These are phyloP conservation scores for Monosporascus sp. DNA, from an alignment of 2,329 filamentous ascomycete genomes.

Conservation along the genomic window DNA sequence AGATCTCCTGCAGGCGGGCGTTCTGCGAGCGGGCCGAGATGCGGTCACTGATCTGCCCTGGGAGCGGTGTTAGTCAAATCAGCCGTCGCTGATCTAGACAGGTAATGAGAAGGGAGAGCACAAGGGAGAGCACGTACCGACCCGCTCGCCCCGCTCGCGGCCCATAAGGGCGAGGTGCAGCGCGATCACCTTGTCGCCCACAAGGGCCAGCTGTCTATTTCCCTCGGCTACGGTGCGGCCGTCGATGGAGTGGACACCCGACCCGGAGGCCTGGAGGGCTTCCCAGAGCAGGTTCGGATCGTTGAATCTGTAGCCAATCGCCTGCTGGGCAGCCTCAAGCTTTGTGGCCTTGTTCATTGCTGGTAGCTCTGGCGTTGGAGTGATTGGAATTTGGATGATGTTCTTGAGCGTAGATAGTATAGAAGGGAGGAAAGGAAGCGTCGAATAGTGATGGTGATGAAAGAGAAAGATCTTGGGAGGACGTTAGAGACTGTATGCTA, in stretches of 20 bases:
- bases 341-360: neutral
- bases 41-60: neutral
- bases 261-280: constrained; percentile 6
- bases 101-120: neutral
- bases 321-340: constrained; percentile 3
- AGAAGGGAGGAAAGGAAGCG: too few species aligned
- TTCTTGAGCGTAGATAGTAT: too few species aligned
- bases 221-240: constrained; percentile 2
- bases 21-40: constrained; percentile 1
- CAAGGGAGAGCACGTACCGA: neutral
- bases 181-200: constrained; percentile 7
- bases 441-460: too few species aligned
- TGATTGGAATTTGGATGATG: too few species aligned
- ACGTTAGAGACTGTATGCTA: too few species aligned
- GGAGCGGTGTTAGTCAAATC: neutral
- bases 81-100: neutral
- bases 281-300: constrained; percentile 8
- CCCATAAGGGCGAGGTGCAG: constrained; percentile 1
- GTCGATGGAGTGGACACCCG: neutral
- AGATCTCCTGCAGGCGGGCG: neutral
- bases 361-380: too few species aligned
- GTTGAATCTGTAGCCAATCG: constrained; percentile 6
- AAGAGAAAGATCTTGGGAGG: too few species aligned
- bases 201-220: constrained; percentile 6
- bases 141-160: neutral